Conservation (phyloP, 1,284 basidiomycete genomes). For the Trametes versicolor region DNA sequence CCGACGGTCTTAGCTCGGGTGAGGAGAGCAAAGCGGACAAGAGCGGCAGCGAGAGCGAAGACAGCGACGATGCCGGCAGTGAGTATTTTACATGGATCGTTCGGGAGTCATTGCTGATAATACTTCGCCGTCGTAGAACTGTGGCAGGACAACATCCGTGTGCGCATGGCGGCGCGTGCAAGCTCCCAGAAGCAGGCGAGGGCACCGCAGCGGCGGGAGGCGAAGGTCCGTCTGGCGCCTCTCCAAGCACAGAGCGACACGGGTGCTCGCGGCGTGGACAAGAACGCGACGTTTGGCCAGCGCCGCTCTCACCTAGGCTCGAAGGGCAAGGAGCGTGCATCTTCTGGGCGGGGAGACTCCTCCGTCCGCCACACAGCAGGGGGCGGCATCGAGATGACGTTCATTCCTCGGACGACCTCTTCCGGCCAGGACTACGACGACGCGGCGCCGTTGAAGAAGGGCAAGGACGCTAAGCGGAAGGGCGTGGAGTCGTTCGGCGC, state of each 20-base stretch:
- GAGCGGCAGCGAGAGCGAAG: constrained; percentile 51
- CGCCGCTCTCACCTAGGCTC: constrained; percentile 52
- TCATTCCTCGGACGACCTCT: constrained; percentile 59
- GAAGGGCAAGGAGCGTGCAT: constrained; percentile 32
- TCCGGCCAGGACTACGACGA: constrained; percentile 49
- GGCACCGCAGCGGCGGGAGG: constrained; percentile 45
- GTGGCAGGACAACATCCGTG: constrained; percentile 43
- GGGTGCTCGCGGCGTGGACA: constrained; percentile 49
- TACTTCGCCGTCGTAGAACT: constrained; percentile 29
- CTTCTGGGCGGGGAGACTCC: constrained; percentile 12
- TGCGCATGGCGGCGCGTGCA: constrained; percentile 38
- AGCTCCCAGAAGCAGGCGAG: constrained; percentile 29
- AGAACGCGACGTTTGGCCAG: constrained; percentile 75
- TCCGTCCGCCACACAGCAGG: constrained; percentile 47
- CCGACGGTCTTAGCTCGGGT: constrained; percentile 66
- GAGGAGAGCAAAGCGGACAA: constrained; percentile 45
- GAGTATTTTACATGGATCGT: constrained; percentile 33
- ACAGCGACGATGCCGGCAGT: constrained; percentile 67
- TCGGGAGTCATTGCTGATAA: constrained; percentile 17
- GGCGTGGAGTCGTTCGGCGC: constrained; percentile 85
- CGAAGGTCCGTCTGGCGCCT: constrained; percentile 69
- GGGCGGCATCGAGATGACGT: constrained; percentile 73
- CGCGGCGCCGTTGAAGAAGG: constrained; percentile 37
- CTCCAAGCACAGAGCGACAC: constrained; percentile 58
- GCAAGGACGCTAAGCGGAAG: constrained; percentile 58